Percentiles rank a stretch among this genome's conserved stretches.
Conservation (phyloP, 371 early-diverging fungal species). For the Rhizomucor miehei region DNA sequence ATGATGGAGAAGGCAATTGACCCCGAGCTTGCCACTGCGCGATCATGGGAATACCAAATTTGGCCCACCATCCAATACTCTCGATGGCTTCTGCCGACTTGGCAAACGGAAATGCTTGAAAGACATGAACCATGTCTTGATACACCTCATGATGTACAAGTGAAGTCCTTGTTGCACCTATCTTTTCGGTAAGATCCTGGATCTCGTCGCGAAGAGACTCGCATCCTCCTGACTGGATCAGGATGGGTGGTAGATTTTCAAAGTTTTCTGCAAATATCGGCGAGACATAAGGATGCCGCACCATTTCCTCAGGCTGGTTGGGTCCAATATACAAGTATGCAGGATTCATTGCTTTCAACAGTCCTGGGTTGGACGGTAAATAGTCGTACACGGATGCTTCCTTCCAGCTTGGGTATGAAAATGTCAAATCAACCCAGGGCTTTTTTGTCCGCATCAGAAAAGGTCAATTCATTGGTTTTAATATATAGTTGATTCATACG, state of each 20-base stretch:
- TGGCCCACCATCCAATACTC: conserved; percentile 35
- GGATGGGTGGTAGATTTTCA: conserved; percentile 36
- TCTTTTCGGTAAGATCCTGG: no score
- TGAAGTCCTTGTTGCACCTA: no score
- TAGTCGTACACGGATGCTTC: conserved; percentile 28
- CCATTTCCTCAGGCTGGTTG: conserved; percentile 15
- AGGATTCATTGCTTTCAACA: conserved; percentile 22
- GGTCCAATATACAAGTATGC: conserved; percentile 31
- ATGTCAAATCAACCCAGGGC: conserved; percentile 45
- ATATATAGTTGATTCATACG: not conserved
- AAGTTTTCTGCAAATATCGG: conserved; percentile 43
- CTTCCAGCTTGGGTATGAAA: conserved; percentile 34
- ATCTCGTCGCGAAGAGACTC: no score
- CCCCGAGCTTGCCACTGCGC: no score
- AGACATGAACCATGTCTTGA: conserved; percentile 51
- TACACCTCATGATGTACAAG: no score
- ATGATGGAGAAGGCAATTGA: no score
- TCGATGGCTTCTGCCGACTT: conserved; percentile 41
- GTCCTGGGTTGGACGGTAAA: conserved; percentile 25
- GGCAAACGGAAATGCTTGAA: conserved; percentile 48
- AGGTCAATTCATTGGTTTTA: not conserved
- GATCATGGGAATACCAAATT: conserved; percentile 58
- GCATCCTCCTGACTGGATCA: no score
- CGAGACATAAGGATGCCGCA: conserved; percentile 41
- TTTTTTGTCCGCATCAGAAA: no score